Base-by-base conservation (phyloP, 495 filamentous ascomycete genomes). In the Bryoglossum gracile region DNA sequence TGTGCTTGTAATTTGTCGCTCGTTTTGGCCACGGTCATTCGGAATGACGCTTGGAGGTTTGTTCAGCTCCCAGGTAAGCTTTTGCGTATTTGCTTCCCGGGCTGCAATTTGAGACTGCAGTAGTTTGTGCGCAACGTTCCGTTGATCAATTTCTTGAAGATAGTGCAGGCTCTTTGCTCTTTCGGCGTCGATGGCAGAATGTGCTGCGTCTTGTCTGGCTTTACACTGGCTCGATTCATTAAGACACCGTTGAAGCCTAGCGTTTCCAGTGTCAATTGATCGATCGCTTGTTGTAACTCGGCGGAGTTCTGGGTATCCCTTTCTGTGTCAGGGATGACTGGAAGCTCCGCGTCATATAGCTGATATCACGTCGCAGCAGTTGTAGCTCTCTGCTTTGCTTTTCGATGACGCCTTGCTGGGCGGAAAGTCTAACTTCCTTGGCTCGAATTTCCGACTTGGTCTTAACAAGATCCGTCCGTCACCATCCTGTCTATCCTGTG, bases 391-490 rank as follows among this genome's bases (percentile, higher is more conserved):
- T 26, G n/a, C 6, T 33, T 19, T 45, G 42, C 26, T 19, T 8
- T 26, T 45, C 24, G 16, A 33, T 45, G 8, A 45, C 14, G 35
- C 35, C 35, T 19, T 17, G 35, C 14, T 37, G 35, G 14, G 5
- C 35, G 35, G 35, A 45, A 11, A 18, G 42, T 33, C 26, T 28
- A 19, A 45, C 24, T 5, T 45, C 42, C 19, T 42, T 42, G 3
- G 19, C 39, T 42, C n/a, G 19, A 23, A 42, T 17, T 25, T 45
- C 42, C 26, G 19, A 26, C 26, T 45, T 22, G 14, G 25, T 33
- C 42, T 28, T 45, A n/a, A 45, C 24, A 8, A 45, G 16, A 45
- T n/a, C n/a, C n/a, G n/a, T 45, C 42, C 42, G 16, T 45, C 42
- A 37, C 35, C 35, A 18, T 37, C 35, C 14, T 37, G 9, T 37